Conservation (phyloP, 2,329 filamentous ascomycete genomes). For the Calycina marina region DNA sequence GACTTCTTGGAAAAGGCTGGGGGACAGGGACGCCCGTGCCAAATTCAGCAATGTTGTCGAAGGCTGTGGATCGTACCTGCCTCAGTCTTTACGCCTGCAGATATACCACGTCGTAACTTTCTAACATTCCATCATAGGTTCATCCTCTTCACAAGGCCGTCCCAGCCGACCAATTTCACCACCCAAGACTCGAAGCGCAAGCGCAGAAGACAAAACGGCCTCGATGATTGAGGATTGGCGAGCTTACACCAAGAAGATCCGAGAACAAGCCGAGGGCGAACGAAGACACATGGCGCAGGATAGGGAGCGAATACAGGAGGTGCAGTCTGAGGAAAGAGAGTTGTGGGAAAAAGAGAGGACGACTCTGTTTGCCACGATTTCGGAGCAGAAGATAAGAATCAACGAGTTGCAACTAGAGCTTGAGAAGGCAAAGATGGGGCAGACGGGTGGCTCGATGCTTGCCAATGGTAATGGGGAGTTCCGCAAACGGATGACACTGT, state of each 20-base stretch:
- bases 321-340: conserved; percentile 21
- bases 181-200: conserved; percentile 19
- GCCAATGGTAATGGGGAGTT: too few relatives aligned
- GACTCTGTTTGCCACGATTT: conserved; percentile 15
- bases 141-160: conserved; percentile 4
- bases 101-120: not conserved
- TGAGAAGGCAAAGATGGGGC: not conserved
- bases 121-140: not conserved
- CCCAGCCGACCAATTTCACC: conserved; percentile 18
- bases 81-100: not conserved
- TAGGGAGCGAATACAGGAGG: conserved; percentile 17
- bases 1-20: too few relatives aligned
- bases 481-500: too few relatives aligned
- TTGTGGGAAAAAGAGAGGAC: conserved; percentile 22
- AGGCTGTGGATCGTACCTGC: too few relatives aligned
- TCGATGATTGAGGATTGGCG: conserved; percentile 21
- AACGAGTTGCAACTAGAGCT: conserved; percentile 13
- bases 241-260: conserved; percentile 17
- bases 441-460: not conserved
- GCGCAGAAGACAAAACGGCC: conserved; percentile 15
- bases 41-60: too few relatives aligned
- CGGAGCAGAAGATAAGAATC: conserved; percentile 5
- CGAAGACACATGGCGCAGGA: conserved; percentile 21
- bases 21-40: too few relatives aligned
- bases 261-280: conserved; percentile 20